These are phyloP conservation scores for Pleoardoris graminearum DNA, from an alignment of 2,329 filamentous ascomycete genomes.

Conservation along the genomic window DNA sequence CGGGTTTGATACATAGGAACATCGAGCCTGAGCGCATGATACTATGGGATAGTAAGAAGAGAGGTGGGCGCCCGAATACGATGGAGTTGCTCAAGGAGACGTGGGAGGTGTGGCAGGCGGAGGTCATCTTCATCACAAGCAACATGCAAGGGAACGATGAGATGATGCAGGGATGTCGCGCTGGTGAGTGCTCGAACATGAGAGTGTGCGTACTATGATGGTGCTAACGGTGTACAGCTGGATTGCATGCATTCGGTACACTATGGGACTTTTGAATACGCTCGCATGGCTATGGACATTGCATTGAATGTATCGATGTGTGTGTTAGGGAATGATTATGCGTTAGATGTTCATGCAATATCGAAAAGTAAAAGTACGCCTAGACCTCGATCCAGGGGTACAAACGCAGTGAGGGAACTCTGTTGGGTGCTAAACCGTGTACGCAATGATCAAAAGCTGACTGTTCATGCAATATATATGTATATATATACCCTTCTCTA, in stretches of 20 bases:
- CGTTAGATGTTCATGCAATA: not conserved
- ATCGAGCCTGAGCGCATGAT: constrained; percentile 45
- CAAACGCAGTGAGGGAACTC: no score
- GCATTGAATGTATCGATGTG: not conserved
- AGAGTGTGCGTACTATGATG: no score
- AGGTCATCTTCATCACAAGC: constrained; percentile 44
- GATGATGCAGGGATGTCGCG: constrained; percentile 43
- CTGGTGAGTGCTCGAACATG: not conserved
- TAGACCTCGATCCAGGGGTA: no score
- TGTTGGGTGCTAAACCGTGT: no score
- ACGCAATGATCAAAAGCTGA: not conserved
- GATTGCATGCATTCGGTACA: constrained; percentile 42
- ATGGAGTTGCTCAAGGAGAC: constrained; percentile 40
- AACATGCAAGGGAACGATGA: constrained; percentile 44
- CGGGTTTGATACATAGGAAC: constrained; percentile 35
- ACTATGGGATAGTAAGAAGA: constrained; percentile 43
- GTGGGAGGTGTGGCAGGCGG: constrained; percentile 38
- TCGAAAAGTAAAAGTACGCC: no score
- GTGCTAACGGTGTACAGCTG: no score
- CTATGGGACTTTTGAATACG: constrained; percentile 38
- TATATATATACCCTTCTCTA: not conserved
- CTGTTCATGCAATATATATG: not conserved
- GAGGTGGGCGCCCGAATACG: constrained; percentile 38
- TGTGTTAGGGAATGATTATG: not conserved
- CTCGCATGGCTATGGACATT: not conserved